Evolutionary conservation across 345 rosid genomes (phyloP).

Genomic region (Atalantia buxifolia): DNA sequence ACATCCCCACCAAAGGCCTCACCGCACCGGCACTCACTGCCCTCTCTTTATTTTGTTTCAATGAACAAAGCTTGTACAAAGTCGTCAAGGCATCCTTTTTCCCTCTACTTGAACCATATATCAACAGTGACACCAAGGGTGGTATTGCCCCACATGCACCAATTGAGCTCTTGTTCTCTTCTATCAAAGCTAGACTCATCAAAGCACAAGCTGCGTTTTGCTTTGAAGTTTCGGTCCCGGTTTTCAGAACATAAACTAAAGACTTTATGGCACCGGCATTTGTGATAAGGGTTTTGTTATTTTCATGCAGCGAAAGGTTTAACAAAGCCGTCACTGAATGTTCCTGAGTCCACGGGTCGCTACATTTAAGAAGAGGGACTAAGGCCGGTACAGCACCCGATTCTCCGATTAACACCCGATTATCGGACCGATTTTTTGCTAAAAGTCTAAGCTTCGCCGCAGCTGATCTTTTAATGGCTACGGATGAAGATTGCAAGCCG

Average conservation of each 20-base stretch:
- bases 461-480: slow-evolving; percentile 80
- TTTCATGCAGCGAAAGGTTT: slow-evolving; percentile 78
- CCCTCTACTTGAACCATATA: slow-evolving; percentile 77
- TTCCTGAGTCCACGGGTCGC: slow-evolving; percentile 92
- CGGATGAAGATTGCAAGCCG: slow-evolving; percentile 69
- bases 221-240: slow-evolving; percentile 94
- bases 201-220: slow-evolving; percentile 94
- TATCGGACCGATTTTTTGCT: slow-evolving; percentile 85
- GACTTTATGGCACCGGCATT: slow-evolving; percentile 83
- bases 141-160: slow-evolving; percentile 96
- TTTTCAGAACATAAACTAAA: slow-evolving; percentile 75
- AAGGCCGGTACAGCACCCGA: slow-evolving; percentile 90
- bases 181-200: slow-evolving; percentile 74
- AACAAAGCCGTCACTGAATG: slow-evolving; percentile 89
- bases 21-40: slow-evolving; percentile 89
- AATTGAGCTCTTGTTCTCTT: slow-evolving; percentile 79
- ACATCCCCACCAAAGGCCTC: slow-evolving; percentile 76
- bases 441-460: slow-evolving; percentile 85
- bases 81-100: slow-evolving; percentile 91
- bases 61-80: slow-evolving; percentile 82
- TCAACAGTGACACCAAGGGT: slow-evolving; percentile 77
- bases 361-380: slow-evolving; percentile 74
- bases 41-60: slow-evolving; percentile 82
- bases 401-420: slow-evolving; percentile 82
- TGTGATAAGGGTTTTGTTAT: slow-evolving; percentile 55